These are phyloP conservation scores for Ligustrum vulgare DNA, from an alignment of 257 asterid species.

Conservation along the genomic window DNA sequence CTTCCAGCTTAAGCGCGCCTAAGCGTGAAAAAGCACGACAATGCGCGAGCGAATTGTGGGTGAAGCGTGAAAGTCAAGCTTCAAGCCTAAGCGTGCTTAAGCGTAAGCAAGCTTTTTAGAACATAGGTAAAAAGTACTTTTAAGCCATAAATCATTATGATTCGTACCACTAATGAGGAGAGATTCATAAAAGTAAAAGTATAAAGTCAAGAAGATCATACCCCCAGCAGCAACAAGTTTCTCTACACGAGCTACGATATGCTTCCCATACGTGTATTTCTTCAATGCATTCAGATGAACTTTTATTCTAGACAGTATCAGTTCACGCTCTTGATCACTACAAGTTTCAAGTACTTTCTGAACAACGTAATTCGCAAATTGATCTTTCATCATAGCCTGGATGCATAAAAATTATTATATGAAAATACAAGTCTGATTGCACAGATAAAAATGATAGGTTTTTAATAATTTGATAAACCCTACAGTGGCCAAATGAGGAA, in stretches of 20 bases:
- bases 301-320: slow-evolving; percentile 69
- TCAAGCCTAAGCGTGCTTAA: no score
- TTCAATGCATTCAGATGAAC: slow-evolving; percentile 79
- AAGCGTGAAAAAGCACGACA: no score
- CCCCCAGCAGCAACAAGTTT: slow-evolving; percentile 89
- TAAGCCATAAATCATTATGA: neutral
- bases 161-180: neutral
- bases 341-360: slow-evolving; percentile 88
- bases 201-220: slow-evolving; percentile 19
- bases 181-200: no score
- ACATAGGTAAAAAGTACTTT: neutral
- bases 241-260: slow-evolving; percentile 83
- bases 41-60: no score
- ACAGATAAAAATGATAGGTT: neutral
- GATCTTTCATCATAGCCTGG: slow-evolving; percentile 92
- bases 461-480: neutral
- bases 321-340: slow-evolving; percentile 75
- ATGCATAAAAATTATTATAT: slow-evolving; percentile 6
- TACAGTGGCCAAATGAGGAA: neutral
- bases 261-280: slow-evolving; percentile 84
- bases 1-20: no score
- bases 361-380: slow-evolving; percentile 80
- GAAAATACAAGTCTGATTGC: slow-evolving; percentile 9
- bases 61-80: no score
- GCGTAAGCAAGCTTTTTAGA: no score